Evolutionary conservation across 2,329 filamentous ascomycete species (phyloP), one percentile per base, ranked within the genome.

Genomic region (Dactylellina leptospora): DNA sequence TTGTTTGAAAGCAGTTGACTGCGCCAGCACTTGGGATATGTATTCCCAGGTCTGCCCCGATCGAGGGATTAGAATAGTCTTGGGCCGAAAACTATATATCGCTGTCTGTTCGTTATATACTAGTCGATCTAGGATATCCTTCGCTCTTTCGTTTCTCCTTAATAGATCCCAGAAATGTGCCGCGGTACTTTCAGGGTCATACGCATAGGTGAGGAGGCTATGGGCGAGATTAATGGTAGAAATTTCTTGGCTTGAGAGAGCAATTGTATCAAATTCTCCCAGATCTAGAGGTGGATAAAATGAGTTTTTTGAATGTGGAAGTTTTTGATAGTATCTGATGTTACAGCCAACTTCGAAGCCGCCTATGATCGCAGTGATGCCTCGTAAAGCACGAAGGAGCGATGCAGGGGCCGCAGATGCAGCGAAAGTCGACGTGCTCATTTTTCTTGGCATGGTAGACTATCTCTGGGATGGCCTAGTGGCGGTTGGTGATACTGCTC

Each of bases 81-180:
- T 40, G 3, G 40, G 10, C 4, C 38, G 27, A 6, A 38, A 11
- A 10, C 44, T 23, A 9, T 45, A 54, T 45, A 60, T 23, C 4
- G 54, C n/a, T 23, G 16, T 54, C 16, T 40, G 45, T 3, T 20
- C 38, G 6, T 48, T 33, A n/a, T 42, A 38, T 47, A 69, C n/a
- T 2, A 60, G 23, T 10, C 40, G 33, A 48, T 69, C 54, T 2
- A 69, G 8, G 20, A 60, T 47, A 16, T 44, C 45, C 4, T 30
- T 45, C 1, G 30, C 47, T 9, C 10, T 18, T 23, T 69, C 54
- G 22, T 54, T 47, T 10, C 40, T 33, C 1, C 27, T 20, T 5
- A 69, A n/a, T 9, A 69, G 63, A 10, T 60, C 63, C 63, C 54
- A 69, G 2, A 69, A 38, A n/a, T 69, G 63, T 4, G 40, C 28